Conservation (phyloP, 2,329 filamentous ascomycete genomes). For the Calycina herbarum region DNA sequence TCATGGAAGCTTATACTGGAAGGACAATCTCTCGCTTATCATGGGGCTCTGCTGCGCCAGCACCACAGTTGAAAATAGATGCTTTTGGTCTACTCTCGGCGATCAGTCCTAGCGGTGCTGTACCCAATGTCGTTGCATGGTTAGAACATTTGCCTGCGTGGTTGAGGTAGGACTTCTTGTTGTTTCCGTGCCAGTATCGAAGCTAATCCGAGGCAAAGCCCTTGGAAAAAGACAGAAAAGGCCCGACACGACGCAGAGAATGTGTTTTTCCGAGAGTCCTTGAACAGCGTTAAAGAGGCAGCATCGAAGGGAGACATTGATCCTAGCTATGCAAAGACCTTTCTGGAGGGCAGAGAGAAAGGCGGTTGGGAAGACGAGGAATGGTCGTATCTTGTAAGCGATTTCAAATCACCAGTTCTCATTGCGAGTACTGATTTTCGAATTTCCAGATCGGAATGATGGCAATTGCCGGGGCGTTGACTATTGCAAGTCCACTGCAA, state of each 20-base stretch:
- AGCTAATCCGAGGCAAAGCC: constrained; percentile 21
- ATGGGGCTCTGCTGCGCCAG: constrained; percentile 47
- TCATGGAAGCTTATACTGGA: constrained; percentile 49
- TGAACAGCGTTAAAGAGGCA: constrained; percentile 41
- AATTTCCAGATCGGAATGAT: constrained; percentile 43
- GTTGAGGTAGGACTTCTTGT: constrained; percentile 32
- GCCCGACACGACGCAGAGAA: constrained; percentile 44
- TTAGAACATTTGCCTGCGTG: constrained; percentile 43
- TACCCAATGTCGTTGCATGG: constrained; percentile 49
- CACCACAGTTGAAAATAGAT: constrained; percentile 44
- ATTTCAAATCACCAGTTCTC: background rate
- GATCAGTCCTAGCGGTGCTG: constrained; percentile 47
- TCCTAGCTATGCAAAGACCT: constrained; percentile 46
- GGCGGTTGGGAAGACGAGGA: constrained; percentile 39
- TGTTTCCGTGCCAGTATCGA: background rate
- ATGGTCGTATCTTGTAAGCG: constrained; percentile 41
- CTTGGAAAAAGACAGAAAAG: constrained; percentile 48
- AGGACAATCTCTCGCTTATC: constrained; percentile 47
- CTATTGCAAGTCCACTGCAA: constrained; percentile 40
- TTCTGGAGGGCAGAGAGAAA: constrained; percentile 43
- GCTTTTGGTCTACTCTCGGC: constrained; percentile 48
- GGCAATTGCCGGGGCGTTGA: constrained; percentile 47
- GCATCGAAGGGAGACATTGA: constrained; percentile 38
- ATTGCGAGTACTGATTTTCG: background rate
- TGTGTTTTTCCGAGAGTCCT: constrained; percentile 41